Evolutionary conservation across 2,329 filamentous ascomycete genomes (phyloP).

Genomic region (Acrodontium crateriforme): DNA sequence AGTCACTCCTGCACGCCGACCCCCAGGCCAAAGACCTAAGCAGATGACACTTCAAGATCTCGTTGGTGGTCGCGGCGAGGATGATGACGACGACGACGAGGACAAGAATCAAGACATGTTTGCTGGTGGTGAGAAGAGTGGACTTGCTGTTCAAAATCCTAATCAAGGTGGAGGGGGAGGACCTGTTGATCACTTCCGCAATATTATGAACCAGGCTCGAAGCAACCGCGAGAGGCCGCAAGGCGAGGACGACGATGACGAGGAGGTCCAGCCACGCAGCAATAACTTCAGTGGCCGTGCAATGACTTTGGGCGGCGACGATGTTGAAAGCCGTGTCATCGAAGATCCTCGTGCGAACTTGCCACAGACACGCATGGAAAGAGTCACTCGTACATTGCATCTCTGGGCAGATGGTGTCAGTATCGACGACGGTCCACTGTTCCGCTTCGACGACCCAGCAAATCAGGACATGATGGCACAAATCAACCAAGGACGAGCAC

Average conservation of each 20-base stretch:
- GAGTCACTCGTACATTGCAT: constrained; percentile 57
- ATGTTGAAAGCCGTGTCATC: constrained; percentile 53
- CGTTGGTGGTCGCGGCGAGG: constrained; percentile 33
- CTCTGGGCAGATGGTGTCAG: constrained; percentile 78
- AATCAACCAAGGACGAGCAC: constrained; percentile 64
- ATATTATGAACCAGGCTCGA: constrained; percentile 35
- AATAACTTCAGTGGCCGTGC: constrained; percentile 53
- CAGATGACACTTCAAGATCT: constrained; percentile 33
- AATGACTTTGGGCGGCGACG: constrained; percentile 66
- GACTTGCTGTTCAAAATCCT: constrained; percentile 53
- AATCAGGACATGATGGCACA: constrained; percentile 59
- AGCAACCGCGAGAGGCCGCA: constrained; percentile 44
- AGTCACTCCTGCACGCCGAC: constrained; percentile 2
- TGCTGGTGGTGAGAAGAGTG: constrained; percentile 74
- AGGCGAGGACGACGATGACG: constrained; percentile 33
- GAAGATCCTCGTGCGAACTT: constrained; percentile 40
- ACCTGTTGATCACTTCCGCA: constrained; percentile 33
- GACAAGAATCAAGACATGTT: constrained; percentile 57
- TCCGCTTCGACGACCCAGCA: constrained; percentile 63
- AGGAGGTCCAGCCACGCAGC: constrained; percentile 25
- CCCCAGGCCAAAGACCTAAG: constrained; percentile 12
- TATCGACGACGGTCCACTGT: constrained; percentile 66
- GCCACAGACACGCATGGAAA: constrained; percentile 13
- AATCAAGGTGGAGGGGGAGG: constrained; percentile 28
- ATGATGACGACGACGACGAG: constrained; percentile 47